Evolutionary conservation across 2,329 filamentous ascomycete species (phyloP).

Genomic region (Epichloe hybrida): DNA sequence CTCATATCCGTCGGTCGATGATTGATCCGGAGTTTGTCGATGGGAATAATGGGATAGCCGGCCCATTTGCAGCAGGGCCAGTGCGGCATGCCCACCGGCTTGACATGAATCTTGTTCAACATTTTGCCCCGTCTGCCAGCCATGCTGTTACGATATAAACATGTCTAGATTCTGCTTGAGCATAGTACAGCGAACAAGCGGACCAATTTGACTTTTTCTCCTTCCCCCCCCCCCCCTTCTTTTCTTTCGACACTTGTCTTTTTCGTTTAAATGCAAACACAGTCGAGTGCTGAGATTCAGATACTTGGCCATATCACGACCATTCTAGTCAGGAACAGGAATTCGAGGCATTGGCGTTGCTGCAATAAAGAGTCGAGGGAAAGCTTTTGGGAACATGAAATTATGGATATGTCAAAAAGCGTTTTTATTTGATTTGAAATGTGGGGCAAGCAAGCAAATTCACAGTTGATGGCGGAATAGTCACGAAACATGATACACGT

Average conservation of each 20-base stretch:
- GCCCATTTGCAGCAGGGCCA: too few relatives aligned
- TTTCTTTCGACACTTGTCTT: background rate
- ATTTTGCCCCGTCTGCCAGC: background rate
- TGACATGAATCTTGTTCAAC: background rate
- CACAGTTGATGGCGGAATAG: too few relatives aligned
- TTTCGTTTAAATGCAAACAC: background rate
- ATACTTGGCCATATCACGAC: background rate
- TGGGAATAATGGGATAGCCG: too few relatives aligned
- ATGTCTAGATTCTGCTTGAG: background rate
- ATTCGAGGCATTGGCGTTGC: background rate
- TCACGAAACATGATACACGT: too few relatives aligned
- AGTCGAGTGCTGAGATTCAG: background rate
- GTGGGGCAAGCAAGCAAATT: background rate
- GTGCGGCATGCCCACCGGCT: background rate
- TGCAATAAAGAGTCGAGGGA: background rate
- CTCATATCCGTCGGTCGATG: too few relatives aligned
- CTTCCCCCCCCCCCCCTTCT: too few relatives aligned
- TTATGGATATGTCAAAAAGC: background rate
- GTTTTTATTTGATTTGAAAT: background rate
- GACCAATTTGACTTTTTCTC: background rate
- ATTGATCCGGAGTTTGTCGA: too few relatives aligned
- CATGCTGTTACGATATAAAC: background rate
- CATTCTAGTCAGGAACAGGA: background rate
- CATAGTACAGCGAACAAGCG: background rate
- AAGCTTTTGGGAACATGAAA: background rate